Conservation (phyloP, 352 stramenopile species). For the Globisporangium iwayamae region DNA sequence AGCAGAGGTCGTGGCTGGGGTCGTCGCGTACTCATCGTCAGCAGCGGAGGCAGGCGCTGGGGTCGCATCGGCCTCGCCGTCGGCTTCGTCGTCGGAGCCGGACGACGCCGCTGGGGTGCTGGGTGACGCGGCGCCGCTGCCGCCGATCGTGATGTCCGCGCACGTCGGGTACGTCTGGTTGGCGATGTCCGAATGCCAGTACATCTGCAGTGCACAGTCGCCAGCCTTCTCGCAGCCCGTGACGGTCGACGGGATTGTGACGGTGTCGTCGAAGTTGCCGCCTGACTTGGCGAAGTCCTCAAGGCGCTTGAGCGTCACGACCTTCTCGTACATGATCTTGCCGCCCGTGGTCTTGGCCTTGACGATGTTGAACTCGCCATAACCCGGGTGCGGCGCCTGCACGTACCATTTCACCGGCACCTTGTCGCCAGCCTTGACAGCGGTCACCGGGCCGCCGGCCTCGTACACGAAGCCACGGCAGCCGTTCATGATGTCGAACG, state of each 20-base stretch:
- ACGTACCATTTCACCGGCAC: conserved; percentile 48
- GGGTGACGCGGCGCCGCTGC: not conserved
- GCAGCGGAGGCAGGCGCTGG: conserved; percentile 9
- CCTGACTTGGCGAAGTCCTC: conserved; percentile 40
- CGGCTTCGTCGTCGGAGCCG: not conserved
- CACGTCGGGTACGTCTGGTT: conserved; percentile 64
- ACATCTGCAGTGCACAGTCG: conserved; percentile 14
- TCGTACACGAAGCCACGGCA: conserved; percentile 57
- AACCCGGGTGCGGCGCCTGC: conserved; percentile 53
- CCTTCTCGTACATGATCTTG: too few relatives aligned
- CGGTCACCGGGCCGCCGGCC: conserved; percentile 34
- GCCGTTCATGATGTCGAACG: conserved; percentile 59
- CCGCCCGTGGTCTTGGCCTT: conserved; percentile 35
- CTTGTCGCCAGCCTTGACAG: conserved; percentile 28
- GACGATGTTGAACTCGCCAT: conserved; percentile 49
- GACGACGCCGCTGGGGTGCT: not conserved
- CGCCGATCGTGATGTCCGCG: conserved; percentile 10
- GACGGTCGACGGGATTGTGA: conserved; percentile 40
- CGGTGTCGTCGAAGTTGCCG: conserved; percentile 24
- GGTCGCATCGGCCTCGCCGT: conserved; percentile 13
- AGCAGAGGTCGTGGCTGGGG: conserved; percentile 8
- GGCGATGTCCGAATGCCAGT: conserved; percentile 52
- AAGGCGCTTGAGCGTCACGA: conserved; percentile 23
- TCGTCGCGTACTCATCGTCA: conserved; percentile 7
- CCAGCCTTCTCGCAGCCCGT: conserved; percentile 37